These are phyloP conservation scores for Plenodomus biglobosus DNA, from an alignment of 2,329 filamentous ascomycete genomes.

Conservation along the genomic window DNA sequence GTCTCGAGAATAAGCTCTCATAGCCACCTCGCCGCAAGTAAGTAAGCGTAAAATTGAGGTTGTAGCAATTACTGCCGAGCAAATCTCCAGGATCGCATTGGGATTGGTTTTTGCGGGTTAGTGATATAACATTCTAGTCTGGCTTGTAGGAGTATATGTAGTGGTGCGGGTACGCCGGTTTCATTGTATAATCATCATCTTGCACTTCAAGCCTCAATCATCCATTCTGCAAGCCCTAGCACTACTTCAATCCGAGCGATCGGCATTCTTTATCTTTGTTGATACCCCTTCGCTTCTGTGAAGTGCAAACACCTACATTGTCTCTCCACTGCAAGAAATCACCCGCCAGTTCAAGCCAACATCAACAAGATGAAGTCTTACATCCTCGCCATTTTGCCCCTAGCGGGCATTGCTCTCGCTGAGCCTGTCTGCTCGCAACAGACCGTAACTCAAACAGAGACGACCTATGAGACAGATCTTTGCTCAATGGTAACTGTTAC, in stretches of 20 bases:
- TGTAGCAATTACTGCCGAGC: constrained; percentile 1
- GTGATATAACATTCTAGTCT: constrained; percentile 16
- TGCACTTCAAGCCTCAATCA: constrained; percentile 14
- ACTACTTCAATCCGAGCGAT: constrained; percentile 31
- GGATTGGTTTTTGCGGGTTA: constrained; percentile 11
- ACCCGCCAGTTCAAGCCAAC: constrained; percentile 2
- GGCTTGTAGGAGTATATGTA: constrained; percentile 18
- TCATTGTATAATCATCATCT: neutral
- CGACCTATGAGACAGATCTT: constrained; percentile 7
- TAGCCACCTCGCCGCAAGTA: neutral
- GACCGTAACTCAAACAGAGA: constrained; percentile 19
- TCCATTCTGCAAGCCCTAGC: constrained; percentile 31
- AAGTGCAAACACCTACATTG: neutral
- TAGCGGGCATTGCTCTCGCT: constrained; percentile 29
- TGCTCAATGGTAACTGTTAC: constrained; percentile 19
- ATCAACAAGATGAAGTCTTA: constrained; percentile 29
- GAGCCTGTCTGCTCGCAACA: constrained; percentile 24
- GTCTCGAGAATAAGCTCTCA: neutral
- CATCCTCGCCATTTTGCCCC: constrained; percentile 29
- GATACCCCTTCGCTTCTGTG: constrained; percentile 2
- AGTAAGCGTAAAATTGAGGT: neutral
- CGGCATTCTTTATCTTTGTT: constrained; percentile 9
- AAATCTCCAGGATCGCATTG: constrained; percentile 26
- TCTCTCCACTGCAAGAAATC: neutral
- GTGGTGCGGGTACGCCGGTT: constrained; percentile 6